A percentile compares a stretch with the other conserved stretches of the same genome.
These are phyloP conservation scores for Parasitella parasitica DNA, from an alignment of 371 early-diverging fungal species.

Conservation along the genomic window DNA sequence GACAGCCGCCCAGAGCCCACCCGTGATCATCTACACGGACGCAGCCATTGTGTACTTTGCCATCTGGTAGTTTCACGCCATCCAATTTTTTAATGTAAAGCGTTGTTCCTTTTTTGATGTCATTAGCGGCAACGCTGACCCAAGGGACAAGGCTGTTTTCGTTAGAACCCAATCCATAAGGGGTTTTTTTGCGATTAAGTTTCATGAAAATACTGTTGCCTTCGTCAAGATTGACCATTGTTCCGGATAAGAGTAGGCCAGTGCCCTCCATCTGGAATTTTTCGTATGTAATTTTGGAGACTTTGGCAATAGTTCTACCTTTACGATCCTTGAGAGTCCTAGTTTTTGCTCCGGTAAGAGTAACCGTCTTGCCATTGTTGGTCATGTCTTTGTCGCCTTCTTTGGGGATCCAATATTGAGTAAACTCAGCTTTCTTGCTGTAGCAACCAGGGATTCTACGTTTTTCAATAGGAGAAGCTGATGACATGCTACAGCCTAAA, in stretches of 20 bases:
- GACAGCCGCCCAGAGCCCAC: slow-evolving; percentile 47
- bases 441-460: slow-evolving; percentile 12
- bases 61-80: slow-evolving; percentile 42
- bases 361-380: slow-evolving; percentile 22
- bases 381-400: slow-evolving; percentile 32
- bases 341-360: slow-evolving; percentile 12
- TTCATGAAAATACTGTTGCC: slow-evolving; percentile 4
- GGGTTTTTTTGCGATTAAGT: slow-evolving; percentile 9
- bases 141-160: slow-evolving; percentile 42
- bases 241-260: slow-evolving; percentile 24
- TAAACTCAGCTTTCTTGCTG: slow-evolving; percentile 12
- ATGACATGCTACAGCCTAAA: not conserved
- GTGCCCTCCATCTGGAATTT: slow-evolving; percentile 41
- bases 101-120: slow-evolving; percentile 46
- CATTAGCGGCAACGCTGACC: slow-evolving; percentile 43
- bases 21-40: slow-evolving; percentile 48
- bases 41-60: slow-evolving; percentile 50
- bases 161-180: slow-evolving; percentile 23
- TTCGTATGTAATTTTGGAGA: slow-evolving; percentile 21
- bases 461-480: not conserved
- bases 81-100: slow-evolving; percentile 40
- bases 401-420: slow-evolving; percentile 38
- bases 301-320: slow-evolving; percentile 25
- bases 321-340: slow-evolving; percentile 11
- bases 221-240: slow-evolving; percentile 24